Evolutionary conservation across 2,329 filamentous ascomycete species (phyloP).

Genomic region (Elsinoe ampelina): DNA sequence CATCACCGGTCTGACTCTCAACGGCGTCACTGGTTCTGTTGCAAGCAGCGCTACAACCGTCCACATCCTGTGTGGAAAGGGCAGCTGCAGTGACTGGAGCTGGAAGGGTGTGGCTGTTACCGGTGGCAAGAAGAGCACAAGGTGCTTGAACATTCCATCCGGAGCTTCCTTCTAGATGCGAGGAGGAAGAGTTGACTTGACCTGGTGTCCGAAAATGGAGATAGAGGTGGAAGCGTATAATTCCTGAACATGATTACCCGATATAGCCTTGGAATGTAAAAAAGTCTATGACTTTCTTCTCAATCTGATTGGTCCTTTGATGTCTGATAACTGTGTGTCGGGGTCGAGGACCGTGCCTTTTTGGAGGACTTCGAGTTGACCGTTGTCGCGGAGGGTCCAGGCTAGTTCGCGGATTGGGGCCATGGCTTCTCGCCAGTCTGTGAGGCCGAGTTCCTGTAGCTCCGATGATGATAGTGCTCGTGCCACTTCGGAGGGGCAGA

Average conservation of each 20-base stretch:
- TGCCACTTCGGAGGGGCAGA: conserved; percentile 45
- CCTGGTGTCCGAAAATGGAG: neutral
- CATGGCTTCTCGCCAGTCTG: conserved; percentile 42
- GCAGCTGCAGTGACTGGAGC: conserved; percentile 44
- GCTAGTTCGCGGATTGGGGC: conserved; percentile 33
- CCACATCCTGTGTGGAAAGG: conserved; percentile 47
- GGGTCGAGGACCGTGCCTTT: conserved; percentile 33
- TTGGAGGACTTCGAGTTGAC: conserved; percentile 41
- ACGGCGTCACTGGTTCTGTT: conserved; percentile 38
- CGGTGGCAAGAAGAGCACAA: conserved; percentile 40
- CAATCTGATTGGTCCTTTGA: conserved; percentile 41
- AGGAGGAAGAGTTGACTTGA: neutral
- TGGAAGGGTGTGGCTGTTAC: conserved; percentile 43
- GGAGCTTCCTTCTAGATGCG: conserved; percentile 25
- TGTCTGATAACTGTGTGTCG: conserved; percentile 28
- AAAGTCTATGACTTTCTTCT: conserved; percentile 20
- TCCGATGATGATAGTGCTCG: conserved; percentile 36
- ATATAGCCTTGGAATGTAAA: neutral
- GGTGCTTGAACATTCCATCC: conserved; percentile 34
- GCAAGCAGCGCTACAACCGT: conserved; percentile 30
- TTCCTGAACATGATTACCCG: conserved; percentile 1
- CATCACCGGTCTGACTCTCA: conserved; percentile 42
- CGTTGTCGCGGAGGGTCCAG: conserved; percentile 33
- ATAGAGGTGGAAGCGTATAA: neutral
- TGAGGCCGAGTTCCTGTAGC: conserved; percentile 25